Conservation (phyloP, 2,329 filamentous ascomycete genomes). For the Alternaria consortialis region DNA sequence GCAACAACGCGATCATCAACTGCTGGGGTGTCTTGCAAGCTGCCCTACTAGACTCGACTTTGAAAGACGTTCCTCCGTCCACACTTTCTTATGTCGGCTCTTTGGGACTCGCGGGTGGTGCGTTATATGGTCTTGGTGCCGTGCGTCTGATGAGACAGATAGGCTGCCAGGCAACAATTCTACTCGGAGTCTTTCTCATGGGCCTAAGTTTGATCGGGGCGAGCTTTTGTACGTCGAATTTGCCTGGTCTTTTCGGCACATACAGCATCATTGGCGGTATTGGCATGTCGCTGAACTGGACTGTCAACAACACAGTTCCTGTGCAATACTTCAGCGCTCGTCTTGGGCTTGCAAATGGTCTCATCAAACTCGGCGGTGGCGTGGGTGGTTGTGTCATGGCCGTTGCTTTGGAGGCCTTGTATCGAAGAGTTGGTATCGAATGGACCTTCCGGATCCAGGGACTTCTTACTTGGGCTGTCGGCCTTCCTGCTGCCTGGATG, state of each 20-base stretch:
- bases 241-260: slow-evolving; percentile 60
- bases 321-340: slow-evolving; percentile 42
- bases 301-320: slow-evolving; percentile 33
- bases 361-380: slow-evolving; percentile 43
- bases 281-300: slow-evolving; percentile 46
- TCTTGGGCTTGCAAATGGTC: slow-evolving; percentile 42
- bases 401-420: slow-evolving; percentile 36
- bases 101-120: slow-evolving; percentile 60
- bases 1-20: slow-evolving; percentile 63
- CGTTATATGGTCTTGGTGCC: slow-evolving; percentile 62
- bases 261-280: slow-evolving; percentile 59
- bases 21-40: slow-evolving; percentile 70
- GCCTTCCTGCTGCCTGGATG: slow-evolving; percentile 37
- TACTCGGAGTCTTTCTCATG: slow-evolving; percentile 62
- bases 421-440: slow-evolving; percentile 35
- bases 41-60: slow-evolving; percentile 60
- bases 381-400: slow-evolving; percentile 41
- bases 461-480: slow-evolving; percentile 33
- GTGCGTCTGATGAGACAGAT: slow-evolving; percentile 61
- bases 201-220: slow-evolving; percentile 60
- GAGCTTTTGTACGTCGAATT: slow-evolving; percentile 57
- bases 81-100: slow-evolving; percentile 69
- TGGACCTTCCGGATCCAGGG: slow-evolving; percentile 47
- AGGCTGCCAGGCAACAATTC: slow-evolving; percentile 58
- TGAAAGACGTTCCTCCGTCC: slow-evolving; percentile 57